phyloP scores from a whole-genome alignment of 1,139 yeast species.

The Yamadazyma jaroonii region DNA sequence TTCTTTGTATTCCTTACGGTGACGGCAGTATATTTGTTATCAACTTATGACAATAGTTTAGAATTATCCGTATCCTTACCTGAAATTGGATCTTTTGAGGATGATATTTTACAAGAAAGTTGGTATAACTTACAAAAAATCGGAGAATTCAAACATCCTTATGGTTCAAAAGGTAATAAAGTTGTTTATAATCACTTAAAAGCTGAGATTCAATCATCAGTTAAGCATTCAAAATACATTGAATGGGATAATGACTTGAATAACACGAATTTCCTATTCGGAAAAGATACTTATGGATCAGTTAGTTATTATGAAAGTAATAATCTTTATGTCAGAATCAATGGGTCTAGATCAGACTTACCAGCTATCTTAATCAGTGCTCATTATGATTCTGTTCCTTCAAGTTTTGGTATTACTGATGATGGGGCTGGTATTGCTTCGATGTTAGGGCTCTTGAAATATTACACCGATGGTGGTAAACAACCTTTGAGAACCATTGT shows the following conservation, averaged over 20 bases:
- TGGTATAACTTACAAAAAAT: conserved; percentile 74
- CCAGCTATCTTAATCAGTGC: conserved; percentile 78
- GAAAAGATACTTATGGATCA: conserved; percentile 29
- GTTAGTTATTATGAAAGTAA: conserved; percentile 76
- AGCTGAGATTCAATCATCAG: conserved; percentile 34
- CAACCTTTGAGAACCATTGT: conserved; percentile 68
- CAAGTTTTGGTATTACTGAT: conserved; percentile 86
- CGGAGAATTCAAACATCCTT: conserved; percentile 70
- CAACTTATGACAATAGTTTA: conserved; percentile 32
- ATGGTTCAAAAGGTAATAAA: conserved; percentile 73
- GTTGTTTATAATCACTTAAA: conserved; percentile 67
- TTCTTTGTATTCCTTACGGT: conserved; percentile 45
- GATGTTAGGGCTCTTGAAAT: conserved; percentile 64
- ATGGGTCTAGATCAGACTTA: conserved; percentile 55
- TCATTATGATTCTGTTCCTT: conserved; percentile 87
- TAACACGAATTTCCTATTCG: conserved; percentile 40
- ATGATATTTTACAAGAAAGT: conserved; percentile 37
- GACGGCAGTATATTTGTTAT: conserved; percentile 28
- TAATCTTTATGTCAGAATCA: conserved; percentile 68
- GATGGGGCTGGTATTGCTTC: conserved; percentile 93
- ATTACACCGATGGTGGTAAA: conserved; percentile 28
- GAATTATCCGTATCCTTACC: conserved; percentile 44
- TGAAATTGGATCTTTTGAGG: conserved; percentile 28
- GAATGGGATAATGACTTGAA: conserved; percentile 53
- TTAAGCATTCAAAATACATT: conserved; percentile 28